Conservation (phyloP, 2,329 filamentous ascomycete species). For the Pestalotiopsis sp. region DNA sequence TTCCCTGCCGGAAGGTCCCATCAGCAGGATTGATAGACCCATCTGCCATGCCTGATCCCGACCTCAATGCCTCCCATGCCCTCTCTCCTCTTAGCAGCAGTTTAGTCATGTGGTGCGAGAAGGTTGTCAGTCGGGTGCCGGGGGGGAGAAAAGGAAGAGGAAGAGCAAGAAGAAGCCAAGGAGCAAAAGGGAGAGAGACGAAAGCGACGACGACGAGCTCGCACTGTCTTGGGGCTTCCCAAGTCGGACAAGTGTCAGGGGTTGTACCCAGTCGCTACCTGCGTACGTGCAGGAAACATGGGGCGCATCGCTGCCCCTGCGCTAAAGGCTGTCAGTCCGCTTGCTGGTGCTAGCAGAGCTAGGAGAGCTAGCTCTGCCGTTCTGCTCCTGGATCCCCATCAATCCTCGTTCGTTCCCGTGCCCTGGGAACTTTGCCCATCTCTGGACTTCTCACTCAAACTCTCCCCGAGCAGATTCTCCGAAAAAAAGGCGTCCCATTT, state of each 20-base stretch:
- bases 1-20: neutral
- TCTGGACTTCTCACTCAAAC: neutral
- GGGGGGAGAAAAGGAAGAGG: neutral
- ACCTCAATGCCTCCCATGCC: neutral
- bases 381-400: neutral
- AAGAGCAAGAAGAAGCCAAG: neutral
- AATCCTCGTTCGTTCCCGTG: neutral
- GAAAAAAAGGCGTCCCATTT: no score
- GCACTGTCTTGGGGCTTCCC: conserved; percentile 10
- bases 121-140: neutral
- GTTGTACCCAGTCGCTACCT: neutral
- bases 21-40: neutral
- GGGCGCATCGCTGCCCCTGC: neutral
- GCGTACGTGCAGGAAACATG: neutral
- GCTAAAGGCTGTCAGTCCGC: neutral
- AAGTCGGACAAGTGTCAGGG: conserved; percentile 11
- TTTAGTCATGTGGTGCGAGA: neutral
- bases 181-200: neutral
- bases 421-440: neutral
- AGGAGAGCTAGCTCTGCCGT: neutral
- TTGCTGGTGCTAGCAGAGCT: neutral
- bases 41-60: neutral
- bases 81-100: neutral
- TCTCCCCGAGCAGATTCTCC: neutral
- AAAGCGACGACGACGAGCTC: neutral